Percentiles rank a stretch among this genome's conserved stretches.
These are phyloP conservation scores for Hibiscus tridactylites DNA, from an alignment of 345 rosid species.

Conservation along the genomic window DNA sequence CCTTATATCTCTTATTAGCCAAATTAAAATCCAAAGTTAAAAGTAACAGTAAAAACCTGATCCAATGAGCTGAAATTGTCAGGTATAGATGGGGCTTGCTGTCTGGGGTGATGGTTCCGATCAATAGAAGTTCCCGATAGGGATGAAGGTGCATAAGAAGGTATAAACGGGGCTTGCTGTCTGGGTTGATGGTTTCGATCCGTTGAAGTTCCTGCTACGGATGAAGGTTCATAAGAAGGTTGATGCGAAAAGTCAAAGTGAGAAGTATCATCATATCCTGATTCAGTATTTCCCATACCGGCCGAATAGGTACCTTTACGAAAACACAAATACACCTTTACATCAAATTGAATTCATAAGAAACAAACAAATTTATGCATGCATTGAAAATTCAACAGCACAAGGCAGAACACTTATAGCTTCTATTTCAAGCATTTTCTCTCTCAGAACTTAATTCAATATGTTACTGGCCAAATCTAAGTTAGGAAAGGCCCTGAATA, in stretches of 20 bases:
- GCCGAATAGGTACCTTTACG: constrained; percentile 9
- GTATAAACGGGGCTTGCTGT: constrained; percentile 32
- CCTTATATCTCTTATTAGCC: background rate
- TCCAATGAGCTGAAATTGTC: constrained; percentile 67
- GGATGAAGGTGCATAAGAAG: constrained; percentile 7
- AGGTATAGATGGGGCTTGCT: constrained; percentile 35
- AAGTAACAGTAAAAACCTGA: constrained; percentile 39
- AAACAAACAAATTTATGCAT: background rate
- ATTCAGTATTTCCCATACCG: constrained; percentile 32
- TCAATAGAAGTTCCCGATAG: constrained; percentile 32
- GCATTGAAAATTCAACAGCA: background rate
- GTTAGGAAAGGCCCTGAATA: too few relatives aligned
- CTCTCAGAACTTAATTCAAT: background rate
- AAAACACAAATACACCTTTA: background rate
- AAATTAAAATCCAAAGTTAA: background rate
- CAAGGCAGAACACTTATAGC: background rate
- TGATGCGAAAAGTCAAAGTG: constrained; percentile 17
- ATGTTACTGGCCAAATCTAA: background rate
- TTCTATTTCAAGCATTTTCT: background rate
- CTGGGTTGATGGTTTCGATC: constrained; percentile 15
- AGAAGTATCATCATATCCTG: constrained; percentile 19
- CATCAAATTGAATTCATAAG: background rate
- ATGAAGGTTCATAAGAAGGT: background rate
- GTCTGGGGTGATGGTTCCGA: constrained; percentile 13
- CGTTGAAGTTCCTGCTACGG: constrained; percentile 23